phyloP scores from a whole-genome alignment of 129 eudicot genomes.

The Centella asiatica region DNA sequence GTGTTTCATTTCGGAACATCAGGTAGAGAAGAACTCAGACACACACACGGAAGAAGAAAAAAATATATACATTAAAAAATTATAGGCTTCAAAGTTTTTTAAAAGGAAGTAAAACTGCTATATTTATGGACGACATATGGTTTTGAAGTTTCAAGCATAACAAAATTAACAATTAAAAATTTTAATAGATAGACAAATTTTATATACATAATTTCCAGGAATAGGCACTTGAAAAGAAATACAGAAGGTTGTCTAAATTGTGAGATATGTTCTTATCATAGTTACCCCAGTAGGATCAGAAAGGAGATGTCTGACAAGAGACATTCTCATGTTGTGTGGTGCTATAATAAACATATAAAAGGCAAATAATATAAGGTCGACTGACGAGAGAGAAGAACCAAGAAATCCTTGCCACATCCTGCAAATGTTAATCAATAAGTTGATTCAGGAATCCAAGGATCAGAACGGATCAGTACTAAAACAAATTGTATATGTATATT shows the following conservation, averaged over 20 bases:
- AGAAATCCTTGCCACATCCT: slow-evolving; percentile 99
- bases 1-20: too few species aligned
- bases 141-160: background rate
- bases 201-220: slow-evolving; percentile 2
- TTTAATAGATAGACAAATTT: background rate
- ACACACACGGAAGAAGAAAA: too few species aligned
- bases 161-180: background rate
- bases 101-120: background rate
- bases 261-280: slow-evolving; percentile 76
- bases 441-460: background rate
- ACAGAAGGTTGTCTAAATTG: slow-evolving; percentile 22
- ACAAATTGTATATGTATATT: too few species aligned
- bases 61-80: too few species aligned
- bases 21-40: too few species aligned
- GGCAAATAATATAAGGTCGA: slow-evolving; percentile 69
- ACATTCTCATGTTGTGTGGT: slow-evolving; percentile 79
- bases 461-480: too few species aligned
- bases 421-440: slow-evolving; percentile 14
- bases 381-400: slow-evolving; percentile 78
- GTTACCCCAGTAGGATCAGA: slow-evolving; percentile 91
- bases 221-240: background rate
- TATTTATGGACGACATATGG: background rate
- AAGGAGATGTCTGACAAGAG: slow-evolving; percentile 74
- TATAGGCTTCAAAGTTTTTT: background rate
- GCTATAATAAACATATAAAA: slow-evolving; percentile 91